Evolutionary conservation across 345 rosid species (phyloP).

Genomic region (Murraya koenigii): DNA sequence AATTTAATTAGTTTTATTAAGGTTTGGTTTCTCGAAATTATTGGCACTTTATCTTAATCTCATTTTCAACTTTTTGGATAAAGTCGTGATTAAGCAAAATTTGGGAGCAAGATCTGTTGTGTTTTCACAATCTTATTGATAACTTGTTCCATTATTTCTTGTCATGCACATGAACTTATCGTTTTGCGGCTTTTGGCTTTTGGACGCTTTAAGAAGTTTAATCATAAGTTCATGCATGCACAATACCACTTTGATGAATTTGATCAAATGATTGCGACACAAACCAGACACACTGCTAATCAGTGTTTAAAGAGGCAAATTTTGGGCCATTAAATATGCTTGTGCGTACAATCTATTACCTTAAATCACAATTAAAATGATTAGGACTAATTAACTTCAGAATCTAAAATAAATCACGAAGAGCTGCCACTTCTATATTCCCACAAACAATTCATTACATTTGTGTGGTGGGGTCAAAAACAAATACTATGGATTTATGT

Average conservation of each 20-base stretch:
- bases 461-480: too few relatives aligned
- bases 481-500: too few relatives aligned
- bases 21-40: background rate
- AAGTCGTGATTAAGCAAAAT: background rate
- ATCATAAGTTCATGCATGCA: constrained; percentile 1
- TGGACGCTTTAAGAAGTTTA: background rate
- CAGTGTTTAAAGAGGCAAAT: background rate
- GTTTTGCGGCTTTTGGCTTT: background rate
- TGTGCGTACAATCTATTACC: background rate
- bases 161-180: background rate
- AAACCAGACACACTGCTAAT: background rate
- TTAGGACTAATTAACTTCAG: background rate
- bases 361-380: background rate
- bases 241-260: background rate
- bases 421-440: too few relatives aligned
- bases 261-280: background rate
- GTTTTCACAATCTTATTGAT: background rate
- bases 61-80: background rate
- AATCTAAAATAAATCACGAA: background rate
- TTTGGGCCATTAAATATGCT: background rate
- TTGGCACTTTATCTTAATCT: background rate
- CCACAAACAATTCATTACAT: too few relatives aligned
- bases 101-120: background rate
- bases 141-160: background rate
- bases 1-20: background rate